phyloP scores from a whole-genome alignment of 306 rosid genomes.

The Myrica gale region DNA sequence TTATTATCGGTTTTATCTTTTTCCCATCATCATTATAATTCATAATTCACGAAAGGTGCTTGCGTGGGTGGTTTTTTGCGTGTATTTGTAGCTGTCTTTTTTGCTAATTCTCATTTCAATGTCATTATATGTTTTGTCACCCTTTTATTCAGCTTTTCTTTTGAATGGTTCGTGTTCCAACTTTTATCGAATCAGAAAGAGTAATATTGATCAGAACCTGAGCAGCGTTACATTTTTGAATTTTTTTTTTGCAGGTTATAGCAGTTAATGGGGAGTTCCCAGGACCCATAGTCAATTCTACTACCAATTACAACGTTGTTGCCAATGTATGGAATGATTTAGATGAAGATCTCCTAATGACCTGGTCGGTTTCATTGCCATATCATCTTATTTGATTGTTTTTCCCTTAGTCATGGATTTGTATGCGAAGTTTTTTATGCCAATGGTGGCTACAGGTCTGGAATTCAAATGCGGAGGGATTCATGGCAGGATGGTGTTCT shows the following conservation, averaged over 20 bases:
- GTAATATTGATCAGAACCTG: neutral
- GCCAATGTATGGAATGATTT: constrained; percentile 66
- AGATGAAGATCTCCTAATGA: constrained; percentile 69
- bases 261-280: constrained; percentile 73
- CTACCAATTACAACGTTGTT: constrained; percentile 67
- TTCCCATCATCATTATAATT: neutral
- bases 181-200: neutral
- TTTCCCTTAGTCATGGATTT: neutral
- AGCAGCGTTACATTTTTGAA: neutral
- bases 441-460: constrained; percentile 56
- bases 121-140: neutral
- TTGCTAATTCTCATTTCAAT: neutral
- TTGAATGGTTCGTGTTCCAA: neutral
- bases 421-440: neutral
- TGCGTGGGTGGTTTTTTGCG: neutral
- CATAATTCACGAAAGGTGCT: neutral
- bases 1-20: neutral
- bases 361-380: constrained; percentile 56
- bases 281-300: constrained; percentile 66
- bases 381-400: neutral
- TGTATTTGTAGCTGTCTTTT: neutral
- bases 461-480: constrained; percentile 73
- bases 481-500: constrained; percentile 90
- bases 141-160: neutral
- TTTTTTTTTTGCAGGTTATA: constrained; percentile 59